These are phyloP conservation scores for Boletus barrowsii DNA, from an alignment of 768 basidiomycete species.

Conservation along the genomic window DNA sequence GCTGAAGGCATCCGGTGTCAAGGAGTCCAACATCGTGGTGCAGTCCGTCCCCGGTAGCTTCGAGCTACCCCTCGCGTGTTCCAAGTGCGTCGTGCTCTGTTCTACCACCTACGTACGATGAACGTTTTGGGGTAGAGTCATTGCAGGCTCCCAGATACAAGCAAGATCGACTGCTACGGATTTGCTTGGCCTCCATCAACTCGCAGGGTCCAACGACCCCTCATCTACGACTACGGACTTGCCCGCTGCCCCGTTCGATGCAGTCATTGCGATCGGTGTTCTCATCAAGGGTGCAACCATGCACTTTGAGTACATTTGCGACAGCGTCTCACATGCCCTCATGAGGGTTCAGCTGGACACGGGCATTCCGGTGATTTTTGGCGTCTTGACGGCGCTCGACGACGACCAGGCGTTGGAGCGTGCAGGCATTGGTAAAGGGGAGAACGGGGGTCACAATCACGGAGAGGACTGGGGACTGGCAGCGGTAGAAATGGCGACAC, in stretches of 20 bases:
- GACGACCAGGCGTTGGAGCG: conserved; percentile 95
- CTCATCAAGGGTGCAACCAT: conserved; percentile 97
- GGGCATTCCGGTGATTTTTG: conserved; percentile 93
- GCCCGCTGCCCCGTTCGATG: conserved; percentile 76
- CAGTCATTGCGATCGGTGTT: conserved; percentile 95
- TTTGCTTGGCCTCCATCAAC: conserved; percentile 54
- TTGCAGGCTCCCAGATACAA: conserved; percentile 83
- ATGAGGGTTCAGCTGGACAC: conserved; percentile 95
- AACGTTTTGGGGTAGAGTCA: conserved; percentile 55
- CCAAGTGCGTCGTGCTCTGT: conserved; percentile 56
- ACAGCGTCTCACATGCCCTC: conserved; percentile 87
- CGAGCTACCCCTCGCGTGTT: conserved; percentile 85
- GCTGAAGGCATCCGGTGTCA: conserved; percentile 82
- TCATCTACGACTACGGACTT: conserved; percentile 33
- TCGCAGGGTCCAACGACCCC: conserved; percentile 34
- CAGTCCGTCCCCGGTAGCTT: conserved; percentile 94
- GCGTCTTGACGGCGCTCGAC: conserved; percentile 86
- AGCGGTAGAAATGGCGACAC: conserved; percentile 88
- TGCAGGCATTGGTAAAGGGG: conserved; percentile 78
- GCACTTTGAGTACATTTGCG: conserved; percentile 99
- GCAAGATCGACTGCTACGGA: conserved; percentile 76
- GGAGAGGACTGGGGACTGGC: conserved; percentile 98
- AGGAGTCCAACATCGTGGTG: conserved; percentile 83
- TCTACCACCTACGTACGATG: neutral
- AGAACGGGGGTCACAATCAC: conserved; percentile 87